phyloP scores from a whole-genome alignment of 331 rosid genomes.

The Cydonia oblonga region DNA sequence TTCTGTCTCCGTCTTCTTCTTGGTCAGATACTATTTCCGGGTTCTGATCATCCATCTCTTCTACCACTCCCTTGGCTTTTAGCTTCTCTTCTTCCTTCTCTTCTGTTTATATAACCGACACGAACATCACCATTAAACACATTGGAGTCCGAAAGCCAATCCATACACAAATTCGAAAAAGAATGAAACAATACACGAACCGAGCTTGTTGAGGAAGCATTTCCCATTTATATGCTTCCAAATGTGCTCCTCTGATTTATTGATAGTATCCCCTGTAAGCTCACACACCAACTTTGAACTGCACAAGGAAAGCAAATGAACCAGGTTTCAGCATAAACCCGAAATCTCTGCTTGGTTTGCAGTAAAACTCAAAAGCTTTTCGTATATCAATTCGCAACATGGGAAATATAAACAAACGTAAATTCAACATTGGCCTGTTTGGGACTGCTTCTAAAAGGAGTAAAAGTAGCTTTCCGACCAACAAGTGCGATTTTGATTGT shows the following conservation, averaged over 20 bases:
- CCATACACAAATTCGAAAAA: not conserved
- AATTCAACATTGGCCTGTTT: not conserved
- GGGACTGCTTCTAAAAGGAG: too few relatives aligned
- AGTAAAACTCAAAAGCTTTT: not conserved
- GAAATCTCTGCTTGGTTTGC: not conserved
- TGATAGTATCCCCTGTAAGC: constrained; percentile 67
- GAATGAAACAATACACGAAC: constrained; percentile 26
- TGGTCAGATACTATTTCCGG: constrained; percentile 12
- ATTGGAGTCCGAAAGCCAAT: not conserved
- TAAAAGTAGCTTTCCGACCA: not conserved
- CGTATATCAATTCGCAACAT: not conserved
- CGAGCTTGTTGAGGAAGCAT: constrained; percentile 82
- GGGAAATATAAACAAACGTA: not conserved
- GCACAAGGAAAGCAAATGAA: not conserved
- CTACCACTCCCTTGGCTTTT: constrained; percentile 25
- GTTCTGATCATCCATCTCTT: constrained; percentile 22
- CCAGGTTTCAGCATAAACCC: not conserved
- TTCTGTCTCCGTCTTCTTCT: constrained; percentile 1
- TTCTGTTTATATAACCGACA: constrained; percentile 30
- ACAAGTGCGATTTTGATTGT: not conserved
- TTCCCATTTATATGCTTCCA: constrained; percentile 97
- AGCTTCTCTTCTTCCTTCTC: constrained; percentile 47
- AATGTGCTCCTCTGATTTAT: constrained; percentile 90
- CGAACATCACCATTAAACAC: not conserved
- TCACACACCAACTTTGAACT: constrained; percentile 84